Evolutionary conservation across 768 basidiomycete genomes (phyloP), one percentile per base, ranked within the genome.

Genomic region (Lentinula sp.): DNA sequence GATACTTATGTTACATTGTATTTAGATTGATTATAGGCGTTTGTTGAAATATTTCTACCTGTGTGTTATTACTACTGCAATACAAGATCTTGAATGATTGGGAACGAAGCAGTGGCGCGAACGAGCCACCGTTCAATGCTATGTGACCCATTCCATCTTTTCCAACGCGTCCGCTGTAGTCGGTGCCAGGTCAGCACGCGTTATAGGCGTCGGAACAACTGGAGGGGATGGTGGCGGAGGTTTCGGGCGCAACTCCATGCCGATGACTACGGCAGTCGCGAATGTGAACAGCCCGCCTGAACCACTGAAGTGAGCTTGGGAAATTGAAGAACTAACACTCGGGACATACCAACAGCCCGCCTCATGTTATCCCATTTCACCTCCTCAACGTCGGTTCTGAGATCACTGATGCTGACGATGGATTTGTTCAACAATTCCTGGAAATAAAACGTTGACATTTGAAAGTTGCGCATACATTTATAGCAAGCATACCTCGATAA

Each of bases 311-410:
- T 18, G 36, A 48, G 48, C 45, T 63, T 54, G 45, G 12, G 49
- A 28, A 51, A 54, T 7, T 20, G 41, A 16, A 4, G 59, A 16
- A 35, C 13, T 8, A 39, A 33, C 39, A 33, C 51, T 28, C 18
- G 28, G 33, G 28, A 82, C 85, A 71, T 66, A 90, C 91, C 76
- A 58, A 94, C 90, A 59, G 90, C 86, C 61, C 85, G 85, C 55
- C 90, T 85, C 85, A 93, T 91, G 63, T 91, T 94, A 66, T 91
- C 84, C 92, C 93, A 94, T 68, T 87, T 91, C 36, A 88, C 86
- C 67, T 92, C 90, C 70, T 94, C 92, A 59, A 93, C 87, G 56
- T 81, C 83, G 1, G 91, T 89, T 13, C 90, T 84, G 49, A 93
- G 79, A 66, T 93, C 92, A 62, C 90, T 90, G 51, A 93, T 74